These are phyloP conservation scores for Tricholoma furcatifolium DNA, from an alignment of 768 basidiomycete species.

Conservation along the genomic window DNA sequence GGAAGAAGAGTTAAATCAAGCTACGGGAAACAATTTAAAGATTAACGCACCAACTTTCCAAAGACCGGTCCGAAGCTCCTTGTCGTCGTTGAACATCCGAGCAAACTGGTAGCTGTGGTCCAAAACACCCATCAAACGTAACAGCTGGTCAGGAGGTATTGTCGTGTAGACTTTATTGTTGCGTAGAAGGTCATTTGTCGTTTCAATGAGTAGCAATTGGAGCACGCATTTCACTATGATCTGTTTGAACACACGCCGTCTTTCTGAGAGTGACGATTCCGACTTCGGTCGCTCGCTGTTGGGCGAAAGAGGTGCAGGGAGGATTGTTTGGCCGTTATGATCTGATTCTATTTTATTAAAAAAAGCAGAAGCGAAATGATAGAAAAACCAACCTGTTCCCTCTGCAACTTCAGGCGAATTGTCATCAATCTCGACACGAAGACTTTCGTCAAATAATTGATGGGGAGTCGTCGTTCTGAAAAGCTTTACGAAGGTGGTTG, in stretches of 20 bases:
- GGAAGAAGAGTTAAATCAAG: not conserved
- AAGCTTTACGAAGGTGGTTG: slow-evolving; percentile 91
- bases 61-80: slow-evolving; percentile 91
- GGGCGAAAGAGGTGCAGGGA: slow-evolving; percentile 89
- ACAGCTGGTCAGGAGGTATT: slow-evolving; percentile 91
- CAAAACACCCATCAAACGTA: slow-evolving; percentile 92
- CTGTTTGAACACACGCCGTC: slow-evolving; percentile 91
- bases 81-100: slow-evolving; percentile 96
- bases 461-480: slow-evolving; percentile 97
- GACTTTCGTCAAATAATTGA: slow-evolving; percentile 90
- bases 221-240: slow-evolving; percentile 99
- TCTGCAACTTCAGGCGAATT: slow-evolving; percentile 55
- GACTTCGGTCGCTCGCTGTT: slow-evolving; percentile 51
- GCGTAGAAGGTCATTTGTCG: slow-evolving; percentile 91
- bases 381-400: slow-evolving; percentile 27
- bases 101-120: slow-evolving; percentile 99
- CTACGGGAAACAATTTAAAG: not conserved
- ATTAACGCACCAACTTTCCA: slow-evolving; percentile 96
- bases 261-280: slow-evolving; percentile 61
- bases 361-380: not conserved
- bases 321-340: slow-evolving; percentile 59
- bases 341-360: slow-evolving; percentile 37
- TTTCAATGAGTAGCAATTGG: slow-evolving; percentile 94
- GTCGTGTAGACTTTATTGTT: slow-evolving; percentile 89
- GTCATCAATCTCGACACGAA: slow-evolving; percentile 82